These are phyloP conservation scores for Lepidium africanum DNA, from an alignment of 345 rosid species.

Conservation along the genomic window DNA sequence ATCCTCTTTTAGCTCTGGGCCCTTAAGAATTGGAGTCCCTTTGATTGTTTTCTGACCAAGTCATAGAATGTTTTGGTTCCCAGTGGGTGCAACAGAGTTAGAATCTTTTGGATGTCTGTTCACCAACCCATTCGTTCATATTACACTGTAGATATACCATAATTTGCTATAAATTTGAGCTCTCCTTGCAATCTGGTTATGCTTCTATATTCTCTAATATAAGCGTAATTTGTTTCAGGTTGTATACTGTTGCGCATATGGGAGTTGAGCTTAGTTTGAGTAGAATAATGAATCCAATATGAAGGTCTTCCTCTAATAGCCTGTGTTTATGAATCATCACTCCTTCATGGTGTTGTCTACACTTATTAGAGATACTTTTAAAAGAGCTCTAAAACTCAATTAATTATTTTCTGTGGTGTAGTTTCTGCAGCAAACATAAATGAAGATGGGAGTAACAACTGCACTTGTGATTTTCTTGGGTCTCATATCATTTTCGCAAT, in stretches of 20 bases:
- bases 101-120: conserved; percentile 43
- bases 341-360: not conserved
- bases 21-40: not conserved
- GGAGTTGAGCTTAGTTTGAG: not conserved
- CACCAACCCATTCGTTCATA: conserved; percentile 35
- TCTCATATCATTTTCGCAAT: conserved; percentile 47
- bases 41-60: not conserved
- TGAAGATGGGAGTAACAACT: conserved; percentile 47
- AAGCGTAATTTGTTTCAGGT: conserved; percentile 7
- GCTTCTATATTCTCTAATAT: not conserved
- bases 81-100: conserved; percentile 30
- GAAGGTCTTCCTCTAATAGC: conserved; percentile 9
- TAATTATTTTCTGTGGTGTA: not conserved
- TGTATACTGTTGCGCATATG: not conserved
- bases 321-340: not conserved
- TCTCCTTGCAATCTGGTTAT: not conserved
- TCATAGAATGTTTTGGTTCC: conserved; percentile 12
- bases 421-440: conserved; percentile 24
- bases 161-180: not conserved
- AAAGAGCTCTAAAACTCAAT: not conserved
- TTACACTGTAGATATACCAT: conserved; percentile 14
- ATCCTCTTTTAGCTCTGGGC: conserved; percentile 1
- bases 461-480: conserved; percentile 35
- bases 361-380: not conserved
- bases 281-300: not conserved